Evolutionary conservation across 176 grass and related monocot genomes (phyloP), one percentile per base, ranked within the genome.

Genomic region (Pontederia crassipes): DNA sequence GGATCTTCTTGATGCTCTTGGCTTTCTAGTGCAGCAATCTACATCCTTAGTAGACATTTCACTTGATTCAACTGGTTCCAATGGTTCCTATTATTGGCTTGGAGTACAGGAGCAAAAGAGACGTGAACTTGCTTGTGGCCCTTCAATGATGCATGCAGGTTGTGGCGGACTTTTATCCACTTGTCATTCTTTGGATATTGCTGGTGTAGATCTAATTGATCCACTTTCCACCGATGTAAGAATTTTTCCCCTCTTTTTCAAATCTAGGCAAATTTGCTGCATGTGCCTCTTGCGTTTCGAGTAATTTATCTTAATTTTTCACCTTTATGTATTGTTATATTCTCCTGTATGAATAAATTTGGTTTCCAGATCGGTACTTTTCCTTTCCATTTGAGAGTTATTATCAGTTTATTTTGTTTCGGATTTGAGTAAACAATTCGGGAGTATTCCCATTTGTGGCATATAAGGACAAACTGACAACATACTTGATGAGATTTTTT

Each of bases 171-270:
- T 97, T 54, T 46, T 97, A 70, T 81, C 87, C 78, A 86, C 73
- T 27, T 85, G 87, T 29, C 93, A 97, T 78, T 97, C 93, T 8
- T 79, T 91, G 73, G 93, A 97, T 77, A 81, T 83, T 11, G 93
- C 87, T 74, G 93, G 93, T 56, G 73, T 88, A 71, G 82, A 97
- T 78, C 77, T 97, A 75, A 79, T 97, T 79, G 87, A 97, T 78
- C 93, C 84, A 64, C 87, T 97, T 85, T 76, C 73, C 66, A 79
- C 87, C 76, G 87, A 92, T 81, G 93, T 97, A 81, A 88, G 82
- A 8, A 46, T 56, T 29, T 14, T 6, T 67, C 29, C 63, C 11
- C 57, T 72, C 5, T 35, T 47, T 52, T 79, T 18, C 11, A 57
- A 59, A 27, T 79, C 28, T 12, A 28, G 45, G 57, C 32, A 46